Conservation (phyloP, 2,329 filamentous ascomycete species). For the Talaromyces funiculosus region DNA sequence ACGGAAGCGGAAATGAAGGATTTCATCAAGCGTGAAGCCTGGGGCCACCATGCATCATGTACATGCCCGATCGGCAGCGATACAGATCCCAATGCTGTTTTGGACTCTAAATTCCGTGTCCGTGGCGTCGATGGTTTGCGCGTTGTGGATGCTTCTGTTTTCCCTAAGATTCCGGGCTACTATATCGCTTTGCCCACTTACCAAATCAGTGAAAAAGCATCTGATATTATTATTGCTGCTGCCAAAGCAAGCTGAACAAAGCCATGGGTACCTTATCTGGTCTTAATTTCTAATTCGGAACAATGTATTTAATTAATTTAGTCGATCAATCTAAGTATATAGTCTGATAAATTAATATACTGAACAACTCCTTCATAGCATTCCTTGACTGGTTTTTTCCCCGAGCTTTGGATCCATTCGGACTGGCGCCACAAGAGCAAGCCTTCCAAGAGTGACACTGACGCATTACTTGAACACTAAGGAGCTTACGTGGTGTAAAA, state of each 20-base stretch:
- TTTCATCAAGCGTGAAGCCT: slow-evolving; percentile 47
- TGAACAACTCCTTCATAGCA: too few species aligned
- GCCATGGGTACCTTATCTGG: too few species aligned
- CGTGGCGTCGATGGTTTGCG: slow-evolving; percentile 50
- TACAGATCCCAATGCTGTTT: slow-evolving; percentile 49
- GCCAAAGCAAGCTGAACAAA: too few species aligned
- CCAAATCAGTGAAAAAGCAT: slow-evolving; percentile 58
- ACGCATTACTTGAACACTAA: neutral
- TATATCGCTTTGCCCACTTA: slow-evolving; percentile 50
- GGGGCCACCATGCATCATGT: slow-evolving; percentile 55
- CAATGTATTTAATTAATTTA: too few species aligned
- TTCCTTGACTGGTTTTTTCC: too few species aligned
- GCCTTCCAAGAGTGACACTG: too few species aligned
- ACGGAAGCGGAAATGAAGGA: slow-evolving; percentile 43
- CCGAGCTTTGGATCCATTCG: too few species aligned
- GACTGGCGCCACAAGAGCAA: too few species aligned
- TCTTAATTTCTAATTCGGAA: too few species aligned
- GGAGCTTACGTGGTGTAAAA: neutral
- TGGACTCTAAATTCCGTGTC: slow-evolving; percentile 55
- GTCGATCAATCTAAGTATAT: too few species aligned
- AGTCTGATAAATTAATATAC: too few species aligned
- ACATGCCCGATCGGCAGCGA: slow-evolving; percentile 52
- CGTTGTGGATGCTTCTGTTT: slow-evolving; percentile 58
- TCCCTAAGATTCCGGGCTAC: slow-evolving; percentile 52
- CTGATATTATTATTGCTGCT: slow-evolving; percentile 47